Percentiles rank a stretch among this genome's conserved stretches.
Conservation (phyloP, 345 rosid genomes). For the Excoecaria cochinchinensis region DNA sequence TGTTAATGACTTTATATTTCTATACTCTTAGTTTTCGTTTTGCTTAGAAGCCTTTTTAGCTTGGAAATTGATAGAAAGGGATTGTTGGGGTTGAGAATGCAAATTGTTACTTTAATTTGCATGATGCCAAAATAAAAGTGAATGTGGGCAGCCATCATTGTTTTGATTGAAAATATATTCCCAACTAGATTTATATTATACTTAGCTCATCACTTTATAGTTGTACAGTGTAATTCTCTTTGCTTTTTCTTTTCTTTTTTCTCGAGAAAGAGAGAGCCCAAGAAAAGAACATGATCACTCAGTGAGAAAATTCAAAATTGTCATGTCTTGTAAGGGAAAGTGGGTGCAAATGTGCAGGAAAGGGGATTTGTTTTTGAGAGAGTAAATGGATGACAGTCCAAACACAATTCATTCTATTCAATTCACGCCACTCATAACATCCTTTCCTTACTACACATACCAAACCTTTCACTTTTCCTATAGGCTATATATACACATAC, state of each 20-base stretch:
- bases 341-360: conserved; percentile 51
- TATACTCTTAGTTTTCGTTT: conserved; percentile 18
- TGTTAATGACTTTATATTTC: conserved; percentile 44
- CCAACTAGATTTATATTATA: conserved; percentile 40
- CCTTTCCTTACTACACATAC: background rate
- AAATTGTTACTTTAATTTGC: background rate
- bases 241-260: conserved; percentile 26
- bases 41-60: conserved; percentile 54
- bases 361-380: conserved; percentile 32
- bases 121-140: conserved; percentile 34
- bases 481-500: too few species aligned
- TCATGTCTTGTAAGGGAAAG: conserved; percentile 58
- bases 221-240: conserved; percentile 35
- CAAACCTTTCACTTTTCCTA: background rate
- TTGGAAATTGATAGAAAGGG: conserved; percentile 59
- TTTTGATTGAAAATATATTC: conserved; percentile 50
- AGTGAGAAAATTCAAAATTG: conserved; percentile 35
- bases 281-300: conserved; percentile 35
- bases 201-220: conserved; percentile 33
- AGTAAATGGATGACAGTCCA: conserved; percentile 70
- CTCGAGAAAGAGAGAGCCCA: conserved; percentile 32
- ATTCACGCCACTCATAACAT: conserved; percentile 40
- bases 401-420: conserved; percentile 35
- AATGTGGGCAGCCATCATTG: conserved; percentile 48
- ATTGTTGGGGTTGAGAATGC: conserved; percentile 20